phyloP scores from a whole-genome alignment of 2,329 filamentous ascomycete species.

The Xylaria sp. region DNA sequence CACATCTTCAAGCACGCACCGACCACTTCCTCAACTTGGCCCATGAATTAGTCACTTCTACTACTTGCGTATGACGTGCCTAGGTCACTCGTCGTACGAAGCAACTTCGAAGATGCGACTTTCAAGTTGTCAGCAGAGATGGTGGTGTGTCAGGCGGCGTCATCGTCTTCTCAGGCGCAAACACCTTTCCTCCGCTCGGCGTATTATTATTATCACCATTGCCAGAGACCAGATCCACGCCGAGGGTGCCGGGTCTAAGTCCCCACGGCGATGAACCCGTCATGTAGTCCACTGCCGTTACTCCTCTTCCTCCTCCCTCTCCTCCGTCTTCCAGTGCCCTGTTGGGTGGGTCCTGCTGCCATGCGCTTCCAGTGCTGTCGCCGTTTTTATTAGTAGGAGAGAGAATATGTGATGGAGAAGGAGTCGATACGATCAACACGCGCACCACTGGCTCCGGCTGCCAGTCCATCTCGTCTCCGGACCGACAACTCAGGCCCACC shows the following conservation, averaged over 20 bases:
- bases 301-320: background rate
- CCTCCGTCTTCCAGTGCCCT: background rate
- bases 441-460: constrained; percentile 49
- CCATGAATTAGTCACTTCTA: background rate
- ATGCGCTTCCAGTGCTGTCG: background rate
- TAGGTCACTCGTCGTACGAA: background rate
- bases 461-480: constrained; percentile 51
- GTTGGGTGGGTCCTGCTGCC: constrained; percentile 14
- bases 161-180: constrained; percentile 5
- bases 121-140: constrained; percentile 9
- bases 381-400: background rate
- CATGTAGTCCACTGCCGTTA: background rate
- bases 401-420: background rate
- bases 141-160: constrained; percentile 27
- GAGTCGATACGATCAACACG: constrained; percentile 40
- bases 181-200: background rate
- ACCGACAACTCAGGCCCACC: constrained; percentile 42
- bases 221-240: constrained; percentile 2
- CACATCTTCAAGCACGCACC: background rate
- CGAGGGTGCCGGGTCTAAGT: background rate
- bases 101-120: background rate
- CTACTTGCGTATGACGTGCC: background rate
- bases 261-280: constrained; percentile 6
- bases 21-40: background rate
- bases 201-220: background rate